Evolutionary conservation across 768 basidiomycete species (phyloP).

Genomic region (Lactifluus subvellereus): DNA sequence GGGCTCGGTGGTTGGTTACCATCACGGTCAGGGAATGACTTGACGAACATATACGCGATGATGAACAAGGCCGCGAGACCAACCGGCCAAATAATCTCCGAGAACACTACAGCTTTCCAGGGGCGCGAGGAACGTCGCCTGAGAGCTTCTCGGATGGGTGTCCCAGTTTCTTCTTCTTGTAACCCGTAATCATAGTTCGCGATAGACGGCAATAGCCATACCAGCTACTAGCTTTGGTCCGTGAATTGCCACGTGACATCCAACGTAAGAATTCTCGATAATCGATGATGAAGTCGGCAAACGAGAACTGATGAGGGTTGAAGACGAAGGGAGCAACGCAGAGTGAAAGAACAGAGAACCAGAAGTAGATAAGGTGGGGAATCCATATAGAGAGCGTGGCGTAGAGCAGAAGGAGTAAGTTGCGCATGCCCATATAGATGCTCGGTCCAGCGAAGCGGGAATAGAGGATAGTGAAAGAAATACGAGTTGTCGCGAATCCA

Average conservation of each 20-base stretch:
- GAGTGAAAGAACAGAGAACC: constrained; percentile 92
- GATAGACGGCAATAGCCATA: constrained; percentile 98
- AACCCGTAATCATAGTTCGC: constrained; percentile 95
- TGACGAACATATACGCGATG: constrained; percentile 87
- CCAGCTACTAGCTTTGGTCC: constrained; percentile 97
- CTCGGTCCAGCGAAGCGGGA: constrained; percentile 99
- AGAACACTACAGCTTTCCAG: constrained; percentile 78
- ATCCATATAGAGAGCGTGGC: constrained; percentile 90
- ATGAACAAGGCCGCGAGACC: constrained; percentile 71
- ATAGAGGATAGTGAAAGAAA: constrained; percentile 94
- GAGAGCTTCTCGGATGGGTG: constrained; percentile 97
- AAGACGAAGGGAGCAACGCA: constrained; percentile 97
- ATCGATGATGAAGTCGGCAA: constrained; percentile 95
- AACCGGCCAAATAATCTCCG: constrained; percentile 80
- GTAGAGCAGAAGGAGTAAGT: constrained; percentile 84
- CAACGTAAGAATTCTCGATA: constrained; percentile 97
- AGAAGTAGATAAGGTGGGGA: constrained; percentile 96
- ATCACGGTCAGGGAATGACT: constrained; percentile 69
- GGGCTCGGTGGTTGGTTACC: constrained; percentile 73
- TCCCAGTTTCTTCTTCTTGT: constrained; percentile 98
- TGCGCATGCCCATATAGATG: constrained; percentile 98
- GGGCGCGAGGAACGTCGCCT: constrained; percentile 87
- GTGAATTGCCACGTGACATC: constrained; percentile 99
- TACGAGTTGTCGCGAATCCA: constrained; percentile 95
- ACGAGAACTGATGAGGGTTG: constrained; percentile 99